Percentiles rank a stretch among this genome's conserved stretches.
Conservation (phyloP, 179 eudicot genomes). For the Spinacia oleracea region DNA sequence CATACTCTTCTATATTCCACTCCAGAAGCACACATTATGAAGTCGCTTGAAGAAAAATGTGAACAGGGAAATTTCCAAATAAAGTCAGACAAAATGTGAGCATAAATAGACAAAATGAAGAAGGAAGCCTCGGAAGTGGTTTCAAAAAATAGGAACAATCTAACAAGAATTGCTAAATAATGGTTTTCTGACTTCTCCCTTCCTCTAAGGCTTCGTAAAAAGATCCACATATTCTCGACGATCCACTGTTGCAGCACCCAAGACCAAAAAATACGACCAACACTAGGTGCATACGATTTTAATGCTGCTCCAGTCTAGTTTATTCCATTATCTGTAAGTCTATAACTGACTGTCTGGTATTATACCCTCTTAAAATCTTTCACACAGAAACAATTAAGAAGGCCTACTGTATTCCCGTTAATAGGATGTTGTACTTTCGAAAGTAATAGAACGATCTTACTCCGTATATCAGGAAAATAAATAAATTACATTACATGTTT, state of each 20-base stretch:
- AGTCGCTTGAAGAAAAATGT: not conserved
- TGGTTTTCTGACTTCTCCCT: not conserved
- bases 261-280: not conserved
- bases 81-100: not conserved
- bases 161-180: not conserved
- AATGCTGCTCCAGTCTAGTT: not conserved
- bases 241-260: not conserved
- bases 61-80: not conserved
- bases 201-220: not conserved
- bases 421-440: no score
- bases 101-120: not conserved
- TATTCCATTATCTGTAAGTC: not conserved
- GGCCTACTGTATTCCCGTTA: no score
- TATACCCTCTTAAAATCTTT: not conserved
- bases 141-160: not conserved
- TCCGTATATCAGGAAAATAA: not conserved
- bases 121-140: not conserved
- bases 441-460: no score
- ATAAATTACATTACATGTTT: not conserved
- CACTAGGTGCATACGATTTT: not conserved
- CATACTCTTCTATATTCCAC: not conserved
- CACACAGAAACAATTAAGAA: no score
- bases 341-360: not conserved
- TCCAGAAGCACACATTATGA: not conserved
- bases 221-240: not conserved